These are phyloP conservation scores for Lichenothelia convexa DNA, from an alignment of 495 filamentous ascomycete genomes.

Conservation along the genomic window DNA sequence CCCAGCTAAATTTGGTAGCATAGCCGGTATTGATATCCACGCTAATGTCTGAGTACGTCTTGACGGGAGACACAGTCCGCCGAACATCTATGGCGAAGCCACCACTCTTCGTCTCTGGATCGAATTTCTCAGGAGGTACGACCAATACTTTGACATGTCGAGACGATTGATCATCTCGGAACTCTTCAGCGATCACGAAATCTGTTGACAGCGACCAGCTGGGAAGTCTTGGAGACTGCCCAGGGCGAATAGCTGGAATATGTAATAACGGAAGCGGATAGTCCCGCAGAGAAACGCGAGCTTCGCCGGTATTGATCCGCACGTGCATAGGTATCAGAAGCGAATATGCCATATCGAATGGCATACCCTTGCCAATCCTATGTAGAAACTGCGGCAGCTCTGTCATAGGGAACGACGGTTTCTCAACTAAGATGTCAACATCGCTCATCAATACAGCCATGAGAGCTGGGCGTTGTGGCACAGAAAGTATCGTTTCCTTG, in stretches of 20 bases:
- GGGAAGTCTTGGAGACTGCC: slow-evolving; percentile 62
- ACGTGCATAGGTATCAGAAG: slow-evolving; percentile 80
- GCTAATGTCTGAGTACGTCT: slow-evolving; percentile 83
- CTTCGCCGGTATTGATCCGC: slow-evolving; percentile 82
- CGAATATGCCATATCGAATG: slow-evolving; percentile 71
- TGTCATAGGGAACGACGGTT: slow-evolving; percentile 71
- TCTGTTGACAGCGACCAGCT: slow-evolving; percentile 74
- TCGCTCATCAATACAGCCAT: slow-evolving; percentile 70
- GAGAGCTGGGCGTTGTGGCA: slow-evolving; percentile 71
- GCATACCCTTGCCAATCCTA: slow-evolving; percentile 87
- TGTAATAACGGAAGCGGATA: slow-evolving; percentile 89
- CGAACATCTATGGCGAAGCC: slow-evolving; percentile 71
- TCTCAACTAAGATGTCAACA: slow-evolving; percentile 70
- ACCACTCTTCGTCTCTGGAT: slow-evolving; percentile 28
- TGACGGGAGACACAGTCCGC: slow-evolving; percentile 83
- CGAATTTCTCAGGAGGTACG: slow-evolving; percentile 42
- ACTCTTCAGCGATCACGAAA: slow-evolving; percentile 95
- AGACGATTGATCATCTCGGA: slow-evolving; percentile 53
- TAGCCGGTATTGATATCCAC: slow-evolving; percentile 84
- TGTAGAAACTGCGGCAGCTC: slow-evolving; percentile 71
- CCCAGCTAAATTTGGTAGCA: slow-evolving; percentile 89
- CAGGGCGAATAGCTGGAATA: slow-evolving; percentile 62
- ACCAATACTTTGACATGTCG: slow-evolving; percentile 70
- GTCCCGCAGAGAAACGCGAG: slow-evolving; percentile 64
- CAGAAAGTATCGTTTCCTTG: slow-evolving; percentile 65